Conservation (phyloP, 257 asterid species). For the Galeopsis tetrahit region DNA sequence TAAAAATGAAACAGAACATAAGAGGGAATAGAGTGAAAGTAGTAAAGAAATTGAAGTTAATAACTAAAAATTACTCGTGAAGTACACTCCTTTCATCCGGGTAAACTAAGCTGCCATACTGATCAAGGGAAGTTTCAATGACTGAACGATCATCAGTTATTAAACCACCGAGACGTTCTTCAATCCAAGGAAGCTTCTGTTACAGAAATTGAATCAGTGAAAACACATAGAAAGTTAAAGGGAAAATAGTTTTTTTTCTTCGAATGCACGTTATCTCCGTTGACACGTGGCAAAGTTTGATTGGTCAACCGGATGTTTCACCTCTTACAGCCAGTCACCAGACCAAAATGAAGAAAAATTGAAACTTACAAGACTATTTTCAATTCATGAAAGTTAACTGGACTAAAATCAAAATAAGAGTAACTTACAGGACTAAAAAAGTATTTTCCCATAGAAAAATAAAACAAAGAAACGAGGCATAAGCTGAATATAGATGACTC, state of each 20-base stretch:
- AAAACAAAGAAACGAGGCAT: constrained; percentile 9
- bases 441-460: too few species aligned
- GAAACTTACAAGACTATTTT: too few species aligned
- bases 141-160: constrained; percentile 81
- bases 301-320: too few species aligned
- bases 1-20: background rate
- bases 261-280: too few species aligned
- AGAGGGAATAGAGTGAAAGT: background rate
- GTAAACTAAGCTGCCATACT: constrained; percentile 88
- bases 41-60: background rate
- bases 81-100: constrained; percentile 73
- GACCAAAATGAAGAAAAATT: too few species aligned
- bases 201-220: constrained; percentile 22
- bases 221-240: constrained; percentile 1
- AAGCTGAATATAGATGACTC: constrained; percentile 35
- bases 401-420: too few species aligned
- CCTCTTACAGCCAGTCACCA: too few species aligned
- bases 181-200: constrained; percentile 94
- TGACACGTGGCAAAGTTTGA: too few species aligned
- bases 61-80: constrained; percentile 59
- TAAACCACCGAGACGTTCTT: constrained; percentile 89
- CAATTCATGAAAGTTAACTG: too few species aligned
- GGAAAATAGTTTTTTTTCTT: too few species aligned
- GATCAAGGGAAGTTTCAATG: constrained; percentile 86
- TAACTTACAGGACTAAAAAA: too few species aligned